phyloP scores from a whole-genome alignment of 23 red algal genomes.

The Gracilariopsis chorda region DNA sequence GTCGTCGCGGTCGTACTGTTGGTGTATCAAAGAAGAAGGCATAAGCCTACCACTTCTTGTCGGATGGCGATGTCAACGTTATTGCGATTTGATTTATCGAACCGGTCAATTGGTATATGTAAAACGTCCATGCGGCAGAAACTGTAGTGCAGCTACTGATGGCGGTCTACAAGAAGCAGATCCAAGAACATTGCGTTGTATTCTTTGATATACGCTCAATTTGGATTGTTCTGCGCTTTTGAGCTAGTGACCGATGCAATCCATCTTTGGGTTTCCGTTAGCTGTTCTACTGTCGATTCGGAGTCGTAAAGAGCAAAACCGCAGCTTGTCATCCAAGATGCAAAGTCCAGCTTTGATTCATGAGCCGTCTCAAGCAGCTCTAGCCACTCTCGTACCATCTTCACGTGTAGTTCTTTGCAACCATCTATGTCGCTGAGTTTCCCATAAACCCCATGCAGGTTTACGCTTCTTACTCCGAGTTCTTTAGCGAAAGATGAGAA shows the following conservation, averaged over 20 bases:
- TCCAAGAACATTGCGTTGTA: too few relatives aligned
- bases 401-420: constrained; percentile 29
- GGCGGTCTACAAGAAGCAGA: too few relatives aligned
- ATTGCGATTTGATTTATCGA: not conserved
- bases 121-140: too few relatives aligned
- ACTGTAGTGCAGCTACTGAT: too few relatives aligned
- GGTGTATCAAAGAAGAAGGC: constrained; percentile 96
- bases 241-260: not conserved
- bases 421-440: constrained; percentile 37
- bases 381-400: constrained; percentile 38
- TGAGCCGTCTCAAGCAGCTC: not conserved
- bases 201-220: too few relatives aligned
- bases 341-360: not conserved
- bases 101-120: too few relatives aligned
- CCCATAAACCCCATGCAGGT: constrained; percentile 39
- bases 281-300: constrained; percentile 9
- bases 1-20: constrained; percentile 92
- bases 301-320: constrained; percentile 39
- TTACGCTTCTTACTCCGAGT: constrained; percentile 12
- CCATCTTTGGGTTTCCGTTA: constrained; percentile 18
- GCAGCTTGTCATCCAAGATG: constrained; percentile 1
- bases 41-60: not conserved
- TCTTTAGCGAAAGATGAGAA: constrained; percentile 38
- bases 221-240: too few relatives aligned
- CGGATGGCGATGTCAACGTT: not conserved